Conservation (phyloP, 257 asterid species). For the Solanum etuberosum region DNA sequence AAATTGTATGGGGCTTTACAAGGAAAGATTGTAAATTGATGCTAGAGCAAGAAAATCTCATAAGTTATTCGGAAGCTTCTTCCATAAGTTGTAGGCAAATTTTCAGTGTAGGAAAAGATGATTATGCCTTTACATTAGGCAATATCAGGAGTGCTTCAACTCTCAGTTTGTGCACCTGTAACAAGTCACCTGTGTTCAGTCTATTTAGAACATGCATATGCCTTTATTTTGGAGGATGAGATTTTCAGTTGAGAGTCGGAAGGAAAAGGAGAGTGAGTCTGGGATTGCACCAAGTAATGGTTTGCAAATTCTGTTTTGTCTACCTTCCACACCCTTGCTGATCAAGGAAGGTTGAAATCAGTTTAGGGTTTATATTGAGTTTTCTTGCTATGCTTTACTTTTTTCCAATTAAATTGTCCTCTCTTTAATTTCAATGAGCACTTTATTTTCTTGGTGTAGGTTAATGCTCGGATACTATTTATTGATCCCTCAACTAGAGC, state of each 20-base stretch:
- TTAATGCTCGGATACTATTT: conserved; percentile 90
- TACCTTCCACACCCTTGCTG: not conserved
- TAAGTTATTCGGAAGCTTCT: not conserved
- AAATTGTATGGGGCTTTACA: not conserved
- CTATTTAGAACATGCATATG: not conserved
- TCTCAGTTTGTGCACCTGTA: not conserved
- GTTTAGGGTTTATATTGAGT: not conserved
- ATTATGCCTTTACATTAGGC: not conserved
- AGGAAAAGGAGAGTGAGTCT: not conserved
- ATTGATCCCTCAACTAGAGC: conserved; percentile 93
- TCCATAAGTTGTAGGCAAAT: not conserved
- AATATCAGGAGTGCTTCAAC: not conserved
- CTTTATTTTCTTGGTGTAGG: conserved; percentile 24
- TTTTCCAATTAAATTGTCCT: not conserved
- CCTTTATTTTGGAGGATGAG: not conserved
- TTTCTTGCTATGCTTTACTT: not conserved
- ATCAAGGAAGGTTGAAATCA: not conserved
- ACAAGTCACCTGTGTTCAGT: not conserved
- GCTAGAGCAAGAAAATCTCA: not conserved
- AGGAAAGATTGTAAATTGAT: not conserved
- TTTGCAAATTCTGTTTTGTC: not conserved
- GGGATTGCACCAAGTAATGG: not conserved
- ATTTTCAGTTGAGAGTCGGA: not conserved
- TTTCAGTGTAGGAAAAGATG: not conserved
- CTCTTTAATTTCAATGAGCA: not conserved